Base-by-base conservation (phyloP, 768 basidiomycete species). In the Pisolithus tinctorius region DNA sequence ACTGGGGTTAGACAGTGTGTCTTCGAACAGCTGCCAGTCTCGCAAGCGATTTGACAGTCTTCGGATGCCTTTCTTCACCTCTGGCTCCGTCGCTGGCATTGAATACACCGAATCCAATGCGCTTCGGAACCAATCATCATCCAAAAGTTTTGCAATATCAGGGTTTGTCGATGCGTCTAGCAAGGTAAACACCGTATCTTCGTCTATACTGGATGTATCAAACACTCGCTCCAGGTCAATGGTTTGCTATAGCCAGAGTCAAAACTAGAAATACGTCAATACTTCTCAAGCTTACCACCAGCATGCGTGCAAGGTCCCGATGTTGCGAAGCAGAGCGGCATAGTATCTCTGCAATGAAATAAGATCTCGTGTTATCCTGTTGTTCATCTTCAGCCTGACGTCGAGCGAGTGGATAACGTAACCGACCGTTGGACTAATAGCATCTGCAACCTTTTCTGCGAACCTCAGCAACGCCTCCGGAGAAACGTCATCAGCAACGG, bases 271-370 rank as follows among this genome's bases (percentile, higher is more conserved):
- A 2, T 43, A 1, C 36, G n/a, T n/a, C n/a, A 11, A 9, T 5
- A 14, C 36, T 30, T 4, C 6, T 29, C 8, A 8, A 8, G 50
- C 67, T 58, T 25, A 82, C 79, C 65, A 88, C 67, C 11, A 81
- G 70, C 20, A 63, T 55, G 37, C 61, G 65, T 6, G 71, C 62
- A 51, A 79, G 54, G 16, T 60, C 63, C 2, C 83, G 80, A 58
- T 77, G 74, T 62, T 90, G 88, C 25, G 83, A 82, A 5, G 85
- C 84, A 6, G 80, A 71, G 52, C 82, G 77, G 48, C 73, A 79
- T 39, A 90, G 69, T 50, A 88, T 70, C 25, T 79, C 79, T 1
- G 85, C 81, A 11, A 88, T 66, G 30, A 75, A 70, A 60, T 81
- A 82, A 1, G 84, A 73, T 52, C 84, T 83, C 50, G 75, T 73